Evolutionary conservation across 306 rosid species (phyloP), one percentile per base, ranked within the genome.

Genomic region (Delonix regia): DNA sequence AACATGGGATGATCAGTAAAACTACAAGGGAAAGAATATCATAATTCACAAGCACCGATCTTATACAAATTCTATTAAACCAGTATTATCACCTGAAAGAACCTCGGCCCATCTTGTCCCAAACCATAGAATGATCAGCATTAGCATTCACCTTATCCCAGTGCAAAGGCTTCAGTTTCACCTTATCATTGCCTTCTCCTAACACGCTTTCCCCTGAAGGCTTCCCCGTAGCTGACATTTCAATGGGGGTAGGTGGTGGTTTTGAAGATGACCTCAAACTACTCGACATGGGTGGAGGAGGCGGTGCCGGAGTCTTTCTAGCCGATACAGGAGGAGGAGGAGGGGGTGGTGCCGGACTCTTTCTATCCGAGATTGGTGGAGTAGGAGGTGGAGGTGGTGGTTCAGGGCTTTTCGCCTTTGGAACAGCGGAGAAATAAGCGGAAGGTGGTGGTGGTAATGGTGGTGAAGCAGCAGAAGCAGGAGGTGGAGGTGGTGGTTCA

Each of bases 81-180:
- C 77, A 36, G 30, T 42, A 74, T 74, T 84, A 89, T 81, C 86
- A 96, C 99, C 94, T 93, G 84, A 96, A 93, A 25, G 99, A 96
- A 19, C 99, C 98, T 24, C 83, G 87, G 69, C 72, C 89, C n/a
- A 96, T 81, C 77, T 88, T 96, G 85, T 96, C 93, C 99, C 99
- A 96, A 39, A 96, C 98, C 99, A 93, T 93, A 45, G 99, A 96
- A 82, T 96, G 97, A 47, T 91, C 92, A 25, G 86, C 76, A 81
- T 90, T 85, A 27, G 97, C 83, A 62, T 82, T 96, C 78, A 96
- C 93, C 81, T 96, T 96, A 78, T 95, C 99, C 99, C 99, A 95
- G 80, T 95, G 99, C 78, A 96, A 69, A 13, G 99, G 94, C 90
- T 91, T 96, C 78, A 96, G 21, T 69, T 90, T 93, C 22, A 96